These are phyloP conservation scores for Scopulariopsis brevicaulis DNA, from an alignment of 2,329 filamentous ascomycete species.

Conservation along the genomic window DNA sequence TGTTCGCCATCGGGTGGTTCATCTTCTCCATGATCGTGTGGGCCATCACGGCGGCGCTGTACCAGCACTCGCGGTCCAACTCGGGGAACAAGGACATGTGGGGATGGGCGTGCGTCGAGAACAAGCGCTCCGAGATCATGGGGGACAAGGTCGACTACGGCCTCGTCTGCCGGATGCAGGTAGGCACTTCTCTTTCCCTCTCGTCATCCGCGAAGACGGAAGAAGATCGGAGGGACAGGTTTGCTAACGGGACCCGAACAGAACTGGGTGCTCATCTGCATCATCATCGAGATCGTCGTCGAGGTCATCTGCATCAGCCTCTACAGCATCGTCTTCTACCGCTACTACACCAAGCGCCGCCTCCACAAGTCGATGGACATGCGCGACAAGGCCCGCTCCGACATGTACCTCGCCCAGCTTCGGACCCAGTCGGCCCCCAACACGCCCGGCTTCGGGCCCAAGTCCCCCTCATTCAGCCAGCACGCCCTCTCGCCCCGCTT, in stretches of 20 bases:
- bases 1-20: constrained; percentile 90
- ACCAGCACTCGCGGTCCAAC: constrained; percentile 67
- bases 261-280: constrained; percentile 94
- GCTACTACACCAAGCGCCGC: constrained; percentile 92
- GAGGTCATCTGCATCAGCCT: constrained; percentile 85
- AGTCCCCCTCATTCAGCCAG: constrained; percentile 30
- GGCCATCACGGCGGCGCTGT: constrained; percentile 72
- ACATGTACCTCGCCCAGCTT: constrained; percentile 84
- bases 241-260: neutral
- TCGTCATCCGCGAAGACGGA: neutral
- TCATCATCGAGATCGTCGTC: constrained; percentile 91
- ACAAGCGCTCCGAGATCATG: constrained; percentile 69
- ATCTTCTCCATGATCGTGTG: constrained; percentile 88
- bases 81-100: constrained; percentile 76
- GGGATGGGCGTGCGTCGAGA: constrained; percentile 96
- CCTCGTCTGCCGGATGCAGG: constrained; percentile 77
- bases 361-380: constrained; percentile 95
- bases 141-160: constrained; percentile 73
- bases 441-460: constrained; percentile 69
- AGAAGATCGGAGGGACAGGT: no score
- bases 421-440: constrained; percentile 84
- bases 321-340: constrained; percentile 93
- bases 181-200: neutral
- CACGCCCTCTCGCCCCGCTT: constrained; percentile 49
- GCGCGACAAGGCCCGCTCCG: constrained; percentile 85